Evolutionary conservation across 1,284 basidiomycete species (phyloP).

Genomic region (Nidula niveotomentosa): DNA sequence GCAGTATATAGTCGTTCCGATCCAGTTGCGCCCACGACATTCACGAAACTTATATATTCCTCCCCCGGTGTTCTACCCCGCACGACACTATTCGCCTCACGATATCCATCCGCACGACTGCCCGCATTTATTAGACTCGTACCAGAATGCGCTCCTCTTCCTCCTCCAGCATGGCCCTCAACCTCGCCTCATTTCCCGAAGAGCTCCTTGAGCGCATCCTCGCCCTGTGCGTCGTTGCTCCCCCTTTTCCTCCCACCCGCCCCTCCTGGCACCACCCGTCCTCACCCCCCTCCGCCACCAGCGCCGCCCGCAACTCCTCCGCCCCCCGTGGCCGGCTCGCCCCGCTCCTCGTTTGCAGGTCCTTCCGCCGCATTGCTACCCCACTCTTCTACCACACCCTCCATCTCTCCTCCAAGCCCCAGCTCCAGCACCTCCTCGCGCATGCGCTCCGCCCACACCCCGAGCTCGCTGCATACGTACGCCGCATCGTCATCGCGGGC

Average conservation of each 20-base stretch:
- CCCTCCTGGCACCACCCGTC: slow-evolving; percentile 22
- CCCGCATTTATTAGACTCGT: too few species aligned
- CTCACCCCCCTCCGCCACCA: not conserved
- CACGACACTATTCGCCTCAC: too few species aligned
- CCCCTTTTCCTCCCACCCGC: slow-evolving; percentile 11
- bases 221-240: slow-evolving; percentile 28
- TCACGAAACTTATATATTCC: too few species aligned
- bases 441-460: slow-evolving; percentile 31
- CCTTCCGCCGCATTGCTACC: slow-evolving; percentile 48
- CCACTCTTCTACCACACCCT: slow-evolving; percentile 50
- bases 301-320: not conserved
- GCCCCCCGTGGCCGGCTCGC: slow-evolving; percentile 12
- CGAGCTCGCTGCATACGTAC: slow-evolving; percentile 33
- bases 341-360: slow-evolving; percentile 42
- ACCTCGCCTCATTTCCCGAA: slow-evolving; percentile 44
- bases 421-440: slow-evolving; percentile 30
- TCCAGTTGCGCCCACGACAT: too few species aligned
- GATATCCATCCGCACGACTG: too few species aligned
- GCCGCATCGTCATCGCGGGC: slow-evolving; percentile 27
- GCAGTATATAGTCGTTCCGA: too few species aligned
- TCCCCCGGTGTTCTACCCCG: too few species aligned
- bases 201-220: slow-evolving; percentile 55
- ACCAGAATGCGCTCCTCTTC: not conserved
- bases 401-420: slow-evolving; percentile 32
- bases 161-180: not conserved